These are phyloP conservation scores for Auricularia sp. DNA, from an alignment of 768 basidiomycete genomes.

Conservation along the genomic window DNA sequence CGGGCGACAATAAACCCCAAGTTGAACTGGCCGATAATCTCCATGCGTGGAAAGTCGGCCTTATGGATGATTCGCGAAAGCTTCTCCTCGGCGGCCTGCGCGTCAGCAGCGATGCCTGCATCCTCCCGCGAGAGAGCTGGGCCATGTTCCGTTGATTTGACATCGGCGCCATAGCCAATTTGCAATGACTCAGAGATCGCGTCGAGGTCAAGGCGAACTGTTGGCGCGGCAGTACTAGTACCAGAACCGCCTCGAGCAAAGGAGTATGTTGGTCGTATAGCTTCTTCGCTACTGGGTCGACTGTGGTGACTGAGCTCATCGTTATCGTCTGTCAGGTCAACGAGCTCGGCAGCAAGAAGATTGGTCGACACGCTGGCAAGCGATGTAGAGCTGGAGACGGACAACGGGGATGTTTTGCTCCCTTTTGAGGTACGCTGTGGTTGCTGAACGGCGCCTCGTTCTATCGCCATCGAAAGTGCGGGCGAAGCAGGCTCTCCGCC, in stretches of 20 bases:
- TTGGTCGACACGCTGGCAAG: not conserved
- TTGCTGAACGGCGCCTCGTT: no score
- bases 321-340: not conserved
- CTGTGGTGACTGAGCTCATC: not conserved
- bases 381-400: no score
- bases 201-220: not conserved
- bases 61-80: conserved; percentile 82
- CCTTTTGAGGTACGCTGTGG: no score
- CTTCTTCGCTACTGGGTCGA: not conserved
- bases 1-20: conserved; percentile 86
- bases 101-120: conserved; percentile 30
- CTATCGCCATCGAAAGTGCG: no score
- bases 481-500: no score
- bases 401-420: no score
- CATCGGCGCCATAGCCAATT: not conserved
- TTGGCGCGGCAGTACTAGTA: no score
- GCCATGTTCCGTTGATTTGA: not conserved
- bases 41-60: conserved; percentile 74
- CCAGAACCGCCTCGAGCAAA: not conserved
- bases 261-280: not conserved
- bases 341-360: not conserved
- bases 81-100: conserved; percentile 47
- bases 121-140: not conserved
- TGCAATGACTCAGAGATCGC: not conserved
- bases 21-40: conserved; percentile 89